Conservation (phyloP, 495 filamentous ascomycete genomes). For the Physcia stellaris region DNA sequence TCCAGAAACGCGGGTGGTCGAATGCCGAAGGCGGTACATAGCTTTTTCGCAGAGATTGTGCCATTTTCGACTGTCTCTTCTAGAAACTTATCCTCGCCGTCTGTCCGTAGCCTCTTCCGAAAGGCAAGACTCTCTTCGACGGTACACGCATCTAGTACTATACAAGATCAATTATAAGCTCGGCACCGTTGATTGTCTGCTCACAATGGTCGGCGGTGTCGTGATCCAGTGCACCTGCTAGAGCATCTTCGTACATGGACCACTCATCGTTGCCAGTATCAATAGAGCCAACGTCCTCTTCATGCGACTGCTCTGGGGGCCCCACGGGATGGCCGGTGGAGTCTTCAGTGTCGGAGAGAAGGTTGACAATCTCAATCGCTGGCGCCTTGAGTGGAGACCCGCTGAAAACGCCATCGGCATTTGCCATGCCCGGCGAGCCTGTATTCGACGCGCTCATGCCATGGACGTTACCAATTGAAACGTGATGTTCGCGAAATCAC, state of each 20-base stretch:
- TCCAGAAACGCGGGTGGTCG: slow-evolving; percentile 64
- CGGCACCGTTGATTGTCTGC: too few species aligned
- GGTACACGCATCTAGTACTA: slow-evolving; percentile 45
- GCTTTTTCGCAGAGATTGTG: slow-evolving; percentile 60
- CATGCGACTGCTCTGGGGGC: slow-evolving; percentile 8
- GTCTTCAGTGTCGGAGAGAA: slow-evolving; percentile 16
- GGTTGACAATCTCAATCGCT: slow-evolving; percentile 32
- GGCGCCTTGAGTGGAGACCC: slow-evolving; percentile 25
- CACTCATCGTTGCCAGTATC: slow-evolving; percentile 44
- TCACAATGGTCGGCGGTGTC: slow-evolving; percentile 59
- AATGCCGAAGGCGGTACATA: slow-evolving; percentile 87
- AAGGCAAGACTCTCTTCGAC: slow-evolving; percentile 55
- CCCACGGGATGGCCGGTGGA: background rate
- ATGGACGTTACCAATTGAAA: too few species aligned
- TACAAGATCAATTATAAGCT: background rate
- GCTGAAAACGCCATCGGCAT: background rate
- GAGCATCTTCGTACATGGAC: slow-evolving; percentile 53
- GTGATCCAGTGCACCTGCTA: slow-evolving; percentile 40
- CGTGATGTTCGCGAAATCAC: too few species aligned
- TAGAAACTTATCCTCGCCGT: slow-evolving; percentile 67
- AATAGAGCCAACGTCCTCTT: slow-evolving; percentile 26
- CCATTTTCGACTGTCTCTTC: slow-evolving; percentile 54
- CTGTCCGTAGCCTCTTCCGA: slow-evolving; percentile 53
- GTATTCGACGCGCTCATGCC: too few species aligned
- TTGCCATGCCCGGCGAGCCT: too few species aligned